A percentile compares a stretch with the other conserved stretches of the same genome.
phyloP scores from a whole-genome alignment of 768 basidiomycete genomes.

The Tricholoma flavovirens region DNA sequence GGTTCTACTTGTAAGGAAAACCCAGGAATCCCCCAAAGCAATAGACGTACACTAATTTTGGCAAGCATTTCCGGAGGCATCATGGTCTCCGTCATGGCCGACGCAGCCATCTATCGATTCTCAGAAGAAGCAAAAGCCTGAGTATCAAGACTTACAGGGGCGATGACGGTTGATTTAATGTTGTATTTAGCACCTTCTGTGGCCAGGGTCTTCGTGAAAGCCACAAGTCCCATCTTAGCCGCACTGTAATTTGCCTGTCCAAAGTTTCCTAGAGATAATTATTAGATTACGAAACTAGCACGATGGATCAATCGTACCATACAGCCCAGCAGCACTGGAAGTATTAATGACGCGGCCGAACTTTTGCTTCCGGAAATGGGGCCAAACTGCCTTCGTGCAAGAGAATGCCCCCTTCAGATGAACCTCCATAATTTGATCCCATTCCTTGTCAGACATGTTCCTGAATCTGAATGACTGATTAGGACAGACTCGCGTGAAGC shows the following conservation, averaged over 20 bases:
- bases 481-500: neutral
- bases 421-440: slow-evolving; percentile 83
- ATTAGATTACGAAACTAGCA: neutral
- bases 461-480: slow-evolving; percentile 59
- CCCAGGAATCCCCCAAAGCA: neutral
- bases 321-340: slow-evolving; percentile 90
- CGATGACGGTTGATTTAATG: slow-evolving; percentile 83
- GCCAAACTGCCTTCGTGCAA: slow-evolving; percentile 95
- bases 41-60: slow-evolving; percentile 62
- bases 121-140: neutral
- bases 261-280: slow-evolving; percentile 63
- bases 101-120: slow-evolving; percentile 75
- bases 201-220: slow-evolving; percentile 89
- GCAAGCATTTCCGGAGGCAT: slow-evolving; percentile 93
- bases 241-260: slow-evolving; percentile 98
- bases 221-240: slow-evolving; percentile 94
- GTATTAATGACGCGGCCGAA: slow-evolving; percentile 94
- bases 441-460: slow-evolving; percentile 95
- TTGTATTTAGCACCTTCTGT: slow-evolving; percentile 89
- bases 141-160: slow-evolving; percentile 55
- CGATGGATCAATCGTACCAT: slow-evolving; percentile 50
- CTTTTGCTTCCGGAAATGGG: slow-evolving; percentile 89
- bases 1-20: slow-evolving; percentile 1
- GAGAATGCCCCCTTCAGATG: slow-evolving; percentile 93
- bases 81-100: slow-evolving; percentile 91